Evolutionary conservation across 2,329 filamentous ascomycete species (phyloP), one percentile per base, ranked within the genome.

Genomic region (Fusarium luffae): DNA sequence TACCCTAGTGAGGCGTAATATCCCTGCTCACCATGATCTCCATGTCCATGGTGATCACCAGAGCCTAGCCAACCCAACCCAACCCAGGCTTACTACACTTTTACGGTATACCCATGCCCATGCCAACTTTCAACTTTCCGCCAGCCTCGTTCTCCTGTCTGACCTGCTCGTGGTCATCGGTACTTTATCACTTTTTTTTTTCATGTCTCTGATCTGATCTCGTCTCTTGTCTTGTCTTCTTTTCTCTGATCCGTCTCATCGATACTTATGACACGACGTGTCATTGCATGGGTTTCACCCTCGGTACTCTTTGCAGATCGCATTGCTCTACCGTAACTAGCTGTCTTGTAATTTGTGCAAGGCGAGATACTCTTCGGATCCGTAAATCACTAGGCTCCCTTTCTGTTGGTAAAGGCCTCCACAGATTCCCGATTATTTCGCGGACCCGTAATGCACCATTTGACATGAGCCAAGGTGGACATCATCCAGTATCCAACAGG

Each of bases 11-110:
- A 68, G 57, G 66, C 59, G 48, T 41, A 28, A 23, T 21, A 48
- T 57, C 67, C 55, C 55, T 67, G 66, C 19, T 47, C 46, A 46
- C 59, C 52, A 59, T 63, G 40, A 59, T 58, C 59, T 16, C 59
- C 58, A 50, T 40, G 34, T n/a, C 18, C 18, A 37, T 37, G 34
- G 10, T 12, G 42, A 44, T 44, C 42, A 37, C 34, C 34, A n/a
- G 18, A 37, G 18, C 34, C 10, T 37, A 37, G 34, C 18, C 18
- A n/a, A 37, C 18, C 18, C 34, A 37, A 37, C 34, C 34, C 34
- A 34, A n/a, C 18, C 10, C 30, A n/a, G 34, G 34, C 16, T 37
- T n/a, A 18, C 34, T 37, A 37, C 18, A 18, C 34, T 37, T 37
- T 37, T 37, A 37, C 34, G 18, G 18, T n/a, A 37, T 37, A 10